These are phyloP conservation scores for Botrytis paeoniae DNA, from an alignment of 2,329 filamentous ascomycete species.

Conservation along the genomic window DNA sequence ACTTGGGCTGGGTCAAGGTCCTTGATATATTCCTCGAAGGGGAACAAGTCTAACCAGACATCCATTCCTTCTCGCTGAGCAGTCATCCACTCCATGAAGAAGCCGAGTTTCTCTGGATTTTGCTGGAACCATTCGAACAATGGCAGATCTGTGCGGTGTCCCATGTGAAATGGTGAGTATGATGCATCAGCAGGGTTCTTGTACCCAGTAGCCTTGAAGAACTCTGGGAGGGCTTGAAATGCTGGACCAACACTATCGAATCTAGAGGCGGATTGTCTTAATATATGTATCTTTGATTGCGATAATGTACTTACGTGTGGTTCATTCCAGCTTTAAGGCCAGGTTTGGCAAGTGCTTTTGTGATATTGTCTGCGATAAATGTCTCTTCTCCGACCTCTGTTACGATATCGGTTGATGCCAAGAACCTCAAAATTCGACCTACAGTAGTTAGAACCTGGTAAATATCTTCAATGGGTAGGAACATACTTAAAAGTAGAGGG, in stretches of 20 bases:
- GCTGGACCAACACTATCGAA: background rate
- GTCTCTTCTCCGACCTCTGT: background rate
- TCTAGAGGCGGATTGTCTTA: background rate
- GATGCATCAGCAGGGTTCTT: background rate
- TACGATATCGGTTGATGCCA: background rate
- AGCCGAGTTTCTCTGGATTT: background rate
- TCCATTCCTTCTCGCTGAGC: background rate
- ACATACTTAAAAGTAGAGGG: background rate
- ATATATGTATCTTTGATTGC: background rate
- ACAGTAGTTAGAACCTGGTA: background rate
- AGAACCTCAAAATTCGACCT: constrained; percentile 1
- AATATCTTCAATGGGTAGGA: background rate
- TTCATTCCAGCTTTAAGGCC: constrained; percentile 2
- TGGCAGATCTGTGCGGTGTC: background rate
- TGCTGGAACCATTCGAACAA: constrained; percentile 1
- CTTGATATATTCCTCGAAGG: background rate
- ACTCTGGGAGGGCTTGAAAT: background rate
- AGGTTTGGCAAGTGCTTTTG: background rate
- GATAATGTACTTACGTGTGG: background rate
- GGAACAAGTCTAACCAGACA: constrained; percentile 9
- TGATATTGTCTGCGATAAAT: background rate
- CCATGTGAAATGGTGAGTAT: constrained; percentile 1
- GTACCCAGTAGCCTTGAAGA: background rate
- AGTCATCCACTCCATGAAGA: constrained; percentile 4
- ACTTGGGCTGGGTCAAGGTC: background rate